Evolutionary conservation across 1,139 yeast species (phyloP).

Genomic region (Protomyces arabidopsidicola): DNA sequence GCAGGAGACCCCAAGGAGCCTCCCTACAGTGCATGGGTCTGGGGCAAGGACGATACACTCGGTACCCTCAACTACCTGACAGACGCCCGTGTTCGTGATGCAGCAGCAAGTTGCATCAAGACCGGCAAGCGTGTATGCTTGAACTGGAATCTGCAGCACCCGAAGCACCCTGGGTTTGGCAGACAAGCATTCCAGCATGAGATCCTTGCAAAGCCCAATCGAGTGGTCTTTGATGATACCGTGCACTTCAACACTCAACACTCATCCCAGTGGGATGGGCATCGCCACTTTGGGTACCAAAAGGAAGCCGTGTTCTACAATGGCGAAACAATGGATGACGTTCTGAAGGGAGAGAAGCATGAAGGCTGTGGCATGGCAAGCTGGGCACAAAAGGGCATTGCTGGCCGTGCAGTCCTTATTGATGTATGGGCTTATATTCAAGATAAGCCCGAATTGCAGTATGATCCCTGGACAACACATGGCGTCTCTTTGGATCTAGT

Average conservation of each 20-base stretch:
- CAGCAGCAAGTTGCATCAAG: slow-evolving; percentile 10
- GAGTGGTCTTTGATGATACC: slow-evolving; percentile 36
- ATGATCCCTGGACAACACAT: slow-evolving; percentile 35
- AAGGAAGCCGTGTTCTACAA: slow-evolving; percentile 35
- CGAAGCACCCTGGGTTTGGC: slow-evolving; percentile 15
- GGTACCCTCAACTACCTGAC: slow-evolving; percentile 30
- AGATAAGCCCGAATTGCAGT: slow-evolving; percentile 34
- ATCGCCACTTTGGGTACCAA: slow-evolving; percentile 37
- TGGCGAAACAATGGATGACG: slow-evolving; percentile 36
- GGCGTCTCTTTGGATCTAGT: slow-evolving; percentile 35
- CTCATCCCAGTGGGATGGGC: slow-evolving; percentile 41
- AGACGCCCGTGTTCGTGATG: slow-evolving; percentile 12
- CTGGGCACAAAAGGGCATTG: slow-evolving; percentile 39
- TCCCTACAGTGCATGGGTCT: slow-evolving; percentile 29
- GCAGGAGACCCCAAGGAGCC: slow-evolving; percentile 28
- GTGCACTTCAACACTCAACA: slow-evolving; percentile 38
- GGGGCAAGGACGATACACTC: slow-evolving; percentile 29
- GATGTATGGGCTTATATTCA: slow-evolving; percentile 38
- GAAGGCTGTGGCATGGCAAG: slow-evolving; percentile 34
- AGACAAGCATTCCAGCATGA: slow-evolving; percentile 13
- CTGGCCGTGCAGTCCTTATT: slow-evolving; percentile 39
- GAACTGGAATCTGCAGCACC: slow-evolving; percentile 26
- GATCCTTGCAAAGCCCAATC: slow-evolving; percentile 8
- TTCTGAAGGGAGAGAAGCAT: slow-evolving; percentile 36
- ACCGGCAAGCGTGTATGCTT: slow-evolving; percentile 27